Evolutionary conservation across 2,329 filamentous ascomycete genomes (phyloP), one percentile per base, ranked within the genome.

Genomic region (Paraconiothyrium sp.): DNA sequence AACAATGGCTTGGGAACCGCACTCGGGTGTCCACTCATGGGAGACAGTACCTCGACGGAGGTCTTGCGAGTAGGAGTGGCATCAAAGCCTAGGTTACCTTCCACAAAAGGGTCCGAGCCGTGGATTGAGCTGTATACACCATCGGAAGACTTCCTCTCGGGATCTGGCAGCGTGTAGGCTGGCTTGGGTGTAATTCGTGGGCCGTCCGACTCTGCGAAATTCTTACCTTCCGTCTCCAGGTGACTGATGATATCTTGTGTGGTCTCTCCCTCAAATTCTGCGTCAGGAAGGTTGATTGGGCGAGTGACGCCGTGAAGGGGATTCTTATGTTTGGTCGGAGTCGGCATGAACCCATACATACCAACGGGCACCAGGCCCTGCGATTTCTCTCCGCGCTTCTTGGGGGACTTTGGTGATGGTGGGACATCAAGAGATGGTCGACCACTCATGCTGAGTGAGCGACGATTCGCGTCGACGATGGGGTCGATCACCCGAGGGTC

Each of bases 251-350:
- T 52, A 2, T 48, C 41, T 9, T 47, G 22, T 27, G 9, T n/a
- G 8, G 34, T 13, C 11, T 54, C 50, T 35, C 47, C 54, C 7
- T 35, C 35, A 11, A 24, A 46, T 20, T n/a, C 14, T n/a, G 39
- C 6, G 9, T 34, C 20, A 16, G 58, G 49, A 5, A 58, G 22
- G 3, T 44, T 32, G 35, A 63, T 2, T 2, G 3, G 34, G 43
- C 66, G 66, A 7, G 69, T 73, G 2, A 71, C 64, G 43, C 70
- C 69, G 32, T 74, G 66, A 0, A 67, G 50, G 20, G 71, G 66
- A 48, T 62, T 72, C 58, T 69, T 72, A 2, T 41, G 3, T 13
- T 46, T 35, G 4, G 9, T 59, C 8, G 58, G 41, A 6, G 16
- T 43, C 1, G 50, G 35, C 8, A 44, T 34, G n/a, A 44, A 50